Conservation (phyloP, 2,329 filamentous ascomycete genomes). For the Fusarium nematophilum region DNA sequence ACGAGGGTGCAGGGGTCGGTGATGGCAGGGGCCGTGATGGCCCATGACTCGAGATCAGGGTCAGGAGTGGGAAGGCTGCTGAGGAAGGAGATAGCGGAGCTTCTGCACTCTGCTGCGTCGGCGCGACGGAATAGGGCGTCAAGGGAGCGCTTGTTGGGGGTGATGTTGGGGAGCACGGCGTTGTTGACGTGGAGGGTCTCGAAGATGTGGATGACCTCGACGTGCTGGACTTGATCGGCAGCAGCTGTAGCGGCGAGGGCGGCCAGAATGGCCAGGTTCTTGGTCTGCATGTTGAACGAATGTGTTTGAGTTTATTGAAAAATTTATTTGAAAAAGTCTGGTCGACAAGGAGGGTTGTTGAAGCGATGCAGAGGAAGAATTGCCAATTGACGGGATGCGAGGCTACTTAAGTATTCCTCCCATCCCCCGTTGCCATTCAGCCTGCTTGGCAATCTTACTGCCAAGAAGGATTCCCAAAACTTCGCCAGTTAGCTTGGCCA, state of each 20-base stretch:
- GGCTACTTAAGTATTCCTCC: too few species aligned
- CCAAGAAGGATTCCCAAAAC: too few species aligned
- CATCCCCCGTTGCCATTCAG: too few species aligned
- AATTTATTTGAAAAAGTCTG: too few species aligned
- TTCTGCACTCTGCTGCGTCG: neutral
- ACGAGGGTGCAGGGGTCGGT: slow-evolving; percentile 16
- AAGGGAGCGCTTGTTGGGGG: slow-evolving; percentile 24
- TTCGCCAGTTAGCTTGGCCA: too few species aligned
- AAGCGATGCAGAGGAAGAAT: too few species aligned
- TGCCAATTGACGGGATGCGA: too few species aligned
- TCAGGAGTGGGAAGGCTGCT: neutral
- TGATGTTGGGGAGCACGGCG: slow-evolving; percentile 14
- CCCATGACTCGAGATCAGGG: neutral
- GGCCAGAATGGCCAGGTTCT: slow-evolving; percentile 17
- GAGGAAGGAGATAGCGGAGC: slow-evolving; percentile 16
- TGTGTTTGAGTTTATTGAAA: neutral
- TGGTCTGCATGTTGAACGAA: slow-evolving; percentile 22
- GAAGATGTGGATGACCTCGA: slow-evolving; percentile 30
- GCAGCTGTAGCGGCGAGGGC: slow-evolving; percentile 11
- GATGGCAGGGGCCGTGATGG: neutral
- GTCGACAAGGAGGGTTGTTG: too few species aligned
- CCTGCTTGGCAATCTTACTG: too few species aligned
- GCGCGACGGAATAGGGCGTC: neutral
- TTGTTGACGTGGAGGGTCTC: slow-evolving; percentile 23
- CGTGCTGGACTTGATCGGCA: slow-evolving; percentile 2